Base-by-base conservation (phyloP, 2,329 filamentous ascomycete genomes). In the Zopfia rhizophila region DNA sequence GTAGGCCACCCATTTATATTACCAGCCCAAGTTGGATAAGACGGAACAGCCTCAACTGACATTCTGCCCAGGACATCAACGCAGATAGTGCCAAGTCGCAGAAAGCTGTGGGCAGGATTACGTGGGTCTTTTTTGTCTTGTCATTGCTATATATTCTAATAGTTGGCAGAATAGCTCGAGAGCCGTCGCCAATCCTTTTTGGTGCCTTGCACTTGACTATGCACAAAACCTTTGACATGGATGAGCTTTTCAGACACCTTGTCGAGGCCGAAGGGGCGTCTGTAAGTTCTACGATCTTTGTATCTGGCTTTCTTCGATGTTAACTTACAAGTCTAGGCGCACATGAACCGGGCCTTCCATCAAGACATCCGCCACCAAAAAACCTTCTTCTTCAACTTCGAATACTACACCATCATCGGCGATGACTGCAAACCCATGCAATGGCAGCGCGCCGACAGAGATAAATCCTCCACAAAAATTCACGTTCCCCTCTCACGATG, bases 301-400 rank as follows among this genome's bases (percentile, higher is more conserved):
- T 21, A 32, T 22, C 35, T 38, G n/a, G 64, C 48, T 10, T 49
- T 42, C 21, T 51, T 41, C 41, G 31, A 30, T 31, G 14, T 25
- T 12, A 7, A 19, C 42, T 16, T 12, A 23, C 25, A 32, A 22
- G n/a, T 44, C 4, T 50, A 49, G 18, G 78, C 80, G 7, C 74
- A 79, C 45, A 77, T 81, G 70, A 72, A 79, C 48, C 74, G 81
- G 18, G 77, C 79, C n/a, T 83, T 72, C 39, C 65, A 73, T 12
- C 51, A 66, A 2, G 72, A 78, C 19, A 59, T 69, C 4, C 69
- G 79, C 6, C 78, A 77, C 10, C 82, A 82, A 54, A 73, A 79
- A 5, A 81, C 78, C 6, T 85, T 86, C 62, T 79, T 85, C 53
- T 86, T 87, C 61, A 81, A 77, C 29, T 85, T 87, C 62, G 85